Percentiles rank a stretch among this genome's conserved stretches.
Evolutionary conservation across 2,329 filamentous ascomycete species (phyloP).

Genomic region (Cadophora sp.): DNA sequence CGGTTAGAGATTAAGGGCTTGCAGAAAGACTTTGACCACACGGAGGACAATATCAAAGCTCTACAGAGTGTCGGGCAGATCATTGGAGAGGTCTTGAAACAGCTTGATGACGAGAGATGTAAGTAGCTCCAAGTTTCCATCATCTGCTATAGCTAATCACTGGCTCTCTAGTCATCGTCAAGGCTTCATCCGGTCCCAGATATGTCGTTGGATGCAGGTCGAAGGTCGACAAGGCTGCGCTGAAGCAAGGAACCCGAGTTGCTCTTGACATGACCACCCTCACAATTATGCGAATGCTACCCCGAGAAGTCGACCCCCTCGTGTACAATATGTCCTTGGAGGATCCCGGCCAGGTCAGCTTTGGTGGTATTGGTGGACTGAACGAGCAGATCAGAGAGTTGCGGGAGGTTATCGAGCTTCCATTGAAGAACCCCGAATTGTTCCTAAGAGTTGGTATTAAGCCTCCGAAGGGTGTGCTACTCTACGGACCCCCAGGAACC

Average conservation of each 20-base stretch:
- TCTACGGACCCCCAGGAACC: conserved; percentile 96
- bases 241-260: conserved; percentile 98
- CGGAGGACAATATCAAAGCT: conserved; percentile 99
- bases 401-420: conserved; percentile 95
- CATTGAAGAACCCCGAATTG: conserved; percentile 97
- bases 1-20: conserved; percentile 95
- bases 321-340: conserved; percentile 99
- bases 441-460: conserved; percentile 98
- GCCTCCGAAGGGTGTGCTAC: conserved; percentile 93
- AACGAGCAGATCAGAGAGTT: conserved; percentile 99
- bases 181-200: conserved; percentile 94
- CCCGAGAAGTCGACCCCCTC: conserved; percentile 95
- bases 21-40: conserved; percentile 93
- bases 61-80: conserved; percentile 99
- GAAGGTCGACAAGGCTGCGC: conserved; percentile 95
- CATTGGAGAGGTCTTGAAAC: conserved; percentile 98
- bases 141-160: conserved; percentile 31
- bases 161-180: conserved; percentile 82
- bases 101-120: conserved; percentile 99
- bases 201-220: conserved; percentile 98
- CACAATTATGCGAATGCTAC: conserved; percentile 99
- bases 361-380: conserved; percentile 94
- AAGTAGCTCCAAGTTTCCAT: conserved; percentile 48
- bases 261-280: conserved; percentile 99
- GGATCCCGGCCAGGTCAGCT: conserved; percentile 96